Evolutionary conservation across 179 eudicot genomes (phyloP).

Genomic region (Silene coronaria): DNA sequence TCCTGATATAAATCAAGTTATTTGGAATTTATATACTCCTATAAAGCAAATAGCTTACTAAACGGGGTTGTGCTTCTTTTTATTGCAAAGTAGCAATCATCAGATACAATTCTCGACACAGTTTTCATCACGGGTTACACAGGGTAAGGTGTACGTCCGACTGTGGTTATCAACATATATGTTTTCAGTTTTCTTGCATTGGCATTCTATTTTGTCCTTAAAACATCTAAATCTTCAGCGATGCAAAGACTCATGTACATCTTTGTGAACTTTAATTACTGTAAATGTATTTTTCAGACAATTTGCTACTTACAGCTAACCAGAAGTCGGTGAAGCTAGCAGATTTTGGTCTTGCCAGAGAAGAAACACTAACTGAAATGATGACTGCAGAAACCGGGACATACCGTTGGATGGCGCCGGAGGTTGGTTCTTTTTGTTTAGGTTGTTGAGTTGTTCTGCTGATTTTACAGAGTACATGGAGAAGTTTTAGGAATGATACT

Average conservation of each 20-base stretch:
- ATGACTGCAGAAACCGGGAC: constrained; percentile 99
- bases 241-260: background rate
- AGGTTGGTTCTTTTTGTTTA: constrained; percentile 48
- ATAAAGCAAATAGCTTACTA: too few species aligned
- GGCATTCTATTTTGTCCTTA: background rate
- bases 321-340: constrained; percentile 90
- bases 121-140: too few species aligned
- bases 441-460: background rate
- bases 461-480: too few species aligned
- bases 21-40: too few species aligned
- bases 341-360: constrained; percentile 98
- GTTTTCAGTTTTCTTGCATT: background rate
- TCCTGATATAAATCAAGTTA: too few species aligned
- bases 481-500: background rate
- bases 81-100: too few species aligned
- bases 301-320: constrained; percentile 86
- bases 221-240: background rate
- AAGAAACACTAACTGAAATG: constrained; percentile 96
- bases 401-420: constrained; percentile 99
- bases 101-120: too few species aligned
- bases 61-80: too few species aligned
- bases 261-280: constrained; percentile 3
- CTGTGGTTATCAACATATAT: too few species aligned
- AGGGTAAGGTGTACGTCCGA: background rate
- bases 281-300: constrained; percentile 53